Evolutionary conservation across 2,329 filamentous ascomycete species (phyloP).

Genomic region (Epichloe typhina): DNA sequence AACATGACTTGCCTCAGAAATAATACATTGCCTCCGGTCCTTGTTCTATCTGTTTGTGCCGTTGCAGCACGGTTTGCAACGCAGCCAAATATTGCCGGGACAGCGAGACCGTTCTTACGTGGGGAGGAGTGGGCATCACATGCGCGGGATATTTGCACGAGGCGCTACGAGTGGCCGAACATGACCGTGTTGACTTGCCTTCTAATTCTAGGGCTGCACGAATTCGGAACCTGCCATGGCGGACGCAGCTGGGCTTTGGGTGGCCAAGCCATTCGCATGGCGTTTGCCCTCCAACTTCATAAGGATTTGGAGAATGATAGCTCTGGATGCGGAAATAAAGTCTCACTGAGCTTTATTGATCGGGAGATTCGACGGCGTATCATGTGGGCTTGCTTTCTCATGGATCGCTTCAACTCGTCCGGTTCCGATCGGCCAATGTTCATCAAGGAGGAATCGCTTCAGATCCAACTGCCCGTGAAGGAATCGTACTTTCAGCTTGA

Average conservation of each 20-base stretch:
- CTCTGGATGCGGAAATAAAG: constrained; percentile 44
- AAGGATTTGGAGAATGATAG: constrained; percentile 76
- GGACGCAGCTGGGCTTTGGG: constrained; percentile 92
- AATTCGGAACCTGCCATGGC: constrained; percentile 94
- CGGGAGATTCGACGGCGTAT: constrained; percentile 83
- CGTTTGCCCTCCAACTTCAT: constrained; percentile 87
- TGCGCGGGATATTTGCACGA: constrained; percentile 76
- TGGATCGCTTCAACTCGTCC: constrained; percentile 96
- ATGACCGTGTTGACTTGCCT: constrained; percentile 91
- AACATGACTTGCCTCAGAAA: constrained; percentile 16
- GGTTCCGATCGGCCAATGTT: constrained; percentile 88
- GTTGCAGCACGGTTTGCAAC: constrained; percentile 90
- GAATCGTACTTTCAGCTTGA: constrained; percentile 85
- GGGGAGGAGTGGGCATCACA: constrained; percentile 84
- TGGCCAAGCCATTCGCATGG: constrained; percentile 92
- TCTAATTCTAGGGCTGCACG: constrained; percentile 76
- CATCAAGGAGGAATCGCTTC: constrained; percentile 75
- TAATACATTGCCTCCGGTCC: constrained; percentile 65
- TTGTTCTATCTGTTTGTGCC: constrained; percentile 88
- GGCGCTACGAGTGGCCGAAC: constrained; percentile 86
- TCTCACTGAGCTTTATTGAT: constrained; percentile 75
- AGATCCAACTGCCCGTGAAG: constrained; percentile 81
- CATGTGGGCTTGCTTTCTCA: constrained; percentile 97
- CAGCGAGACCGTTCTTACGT: constrained; percentile 63
- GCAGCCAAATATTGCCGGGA: constrained; percentile 64